Evolutionary conservation across 805 yeast genomes (phyloP), one percentile per base, ranked within the genome.

Genomic region (Priceomyces haplophilus): DNA sequence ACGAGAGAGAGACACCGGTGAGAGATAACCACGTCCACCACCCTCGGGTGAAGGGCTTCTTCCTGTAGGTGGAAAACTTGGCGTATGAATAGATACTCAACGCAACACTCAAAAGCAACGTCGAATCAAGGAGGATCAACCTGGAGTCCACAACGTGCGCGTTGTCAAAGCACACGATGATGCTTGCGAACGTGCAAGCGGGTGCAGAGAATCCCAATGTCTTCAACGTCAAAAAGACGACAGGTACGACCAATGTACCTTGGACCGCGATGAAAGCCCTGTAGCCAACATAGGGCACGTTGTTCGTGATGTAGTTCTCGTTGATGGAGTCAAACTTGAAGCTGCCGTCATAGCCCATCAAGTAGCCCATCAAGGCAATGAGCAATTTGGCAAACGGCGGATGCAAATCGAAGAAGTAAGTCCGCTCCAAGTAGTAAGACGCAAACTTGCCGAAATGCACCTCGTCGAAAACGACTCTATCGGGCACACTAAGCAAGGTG

Each of bases 351-450:
- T 88, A 93, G 2, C 97, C 97, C 40, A 84, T 80, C 18, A 93
- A 55, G 74, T 83, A 88, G 34, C 99, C 99, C 31, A 84, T 88
- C 45, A 82, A 75, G 0, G 98, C 98, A 65, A 91, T 88, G 52
- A 90, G 73, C 61, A 93, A 73, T 63, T 93, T 93, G 42, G 96
- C 99, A 64, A 93, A 88, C 17, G 99, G 99, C 7, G 99, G 99
- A 67, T 93, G 99, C 40, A 93, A 80, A 66, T 93, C 99, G 58
- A 93, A 93, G 64, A 88, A 93, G 64, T 87, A 93, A 0, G 96
- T 85, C 48, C 96, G 76, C 64, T 91, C 86, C 46, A 91, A 67
- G 64, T 91, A 91, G 65, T 85, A 84, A 1, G 88, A 79, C 6
- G 91, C 91, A 61, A 85, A 85, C 55, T 85, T 85, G 29, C 95